Conservation (phyloP, 2,329 filamentous ascomycete species). For the Penicillium freii region DNA sequence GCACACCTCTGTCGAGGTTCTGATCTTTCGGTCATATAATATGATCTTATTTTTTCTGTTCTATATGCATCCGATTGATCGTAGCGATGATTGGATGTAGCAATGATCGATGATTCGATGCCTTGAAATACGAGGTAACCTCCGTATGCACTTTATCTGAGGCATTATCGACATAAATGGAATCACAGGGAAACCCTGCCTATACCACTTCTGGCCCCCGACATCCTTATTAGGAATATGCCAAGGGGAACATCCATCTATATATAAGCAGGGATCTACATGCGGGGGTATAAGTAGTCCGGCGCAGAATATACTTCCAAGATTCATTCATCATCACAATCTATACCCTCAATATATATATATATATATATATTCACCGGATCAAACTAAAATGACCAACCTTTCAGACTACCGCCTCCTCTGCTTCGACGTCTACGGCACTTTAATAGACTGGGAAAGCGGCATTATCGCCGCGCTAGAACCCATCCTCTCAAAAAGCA, state of each 20-base stretch:
- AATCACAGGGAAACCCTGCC: neutral
- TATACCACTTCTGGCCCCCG: slow-evolving; percentile 4
- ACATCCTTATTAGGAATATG: neutral
- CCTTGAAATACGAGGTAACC: neutral
- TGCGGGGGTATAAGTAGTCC: slow-evolving; percentile 1
- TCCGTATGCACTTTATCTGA: neutral
- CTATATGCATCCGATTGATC: neutral
- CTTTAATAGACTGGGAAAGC: slow-evolving; percentile 74
- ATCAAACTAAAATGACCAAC: slow-evolving; percentile 21
- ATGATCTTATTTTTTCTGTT: slow-evolving; percentile 4
- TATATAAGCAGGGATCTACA: neutral
- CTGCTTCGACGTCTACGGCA: slow-evolving; percentile 78
- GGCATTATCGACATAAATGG: neutral
- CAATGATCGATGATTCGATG: neutral
- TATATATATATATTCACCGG: neutral
- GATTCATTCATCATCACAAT: neutral
- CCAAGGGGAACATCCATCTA: neutral
- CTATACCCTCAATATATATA: neutral
- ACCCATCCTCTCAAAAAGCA: slow-evolving; percentile 39
- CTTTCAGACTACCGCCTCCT: slow-evolving; percentile 51
- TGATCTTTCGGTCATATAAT: slow-evolving; percentile 3
- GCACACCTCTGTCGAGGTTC: neutral
- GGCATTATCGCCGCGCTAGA: slow-evolving; percentile 58
- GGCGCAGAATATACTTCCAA: neutral
- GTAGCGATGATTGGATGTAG: neutral